These are phyloP conservation scores for Ophiostoma quercus DNA, from an alignment of 2,329 filamentous ascomycete genomes.

Conservation along the genomic window DNA sequence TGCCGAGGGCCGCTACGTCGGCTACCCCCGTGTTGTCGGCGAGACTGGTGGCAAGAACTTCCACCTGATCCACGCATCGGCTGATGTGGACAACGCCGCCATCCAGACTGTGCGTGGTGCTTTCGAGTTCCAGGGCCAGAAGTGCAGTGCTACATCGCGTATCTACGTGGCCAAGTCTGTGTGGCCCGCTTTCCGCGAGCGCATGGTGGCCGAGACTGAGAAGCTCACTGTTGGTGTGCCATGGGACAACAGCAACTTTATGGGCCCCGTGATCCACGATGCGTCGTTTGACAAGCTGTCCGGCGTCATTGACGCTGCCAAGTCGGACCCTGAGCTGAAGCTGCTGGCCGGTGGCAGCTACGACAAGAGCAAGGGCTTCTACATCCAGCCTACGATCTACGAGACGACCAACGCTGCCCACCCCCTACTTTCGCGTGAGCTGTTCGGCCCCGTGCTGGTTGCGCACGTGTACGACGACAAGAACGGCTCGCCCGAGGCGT, in stretches of 20 bases:
- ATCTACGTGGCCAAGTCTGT: constrained; percentile 51
- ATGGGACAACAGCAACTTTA: constrained; percentile 36
- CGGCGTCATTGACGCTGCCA: constrained; percentile 42
- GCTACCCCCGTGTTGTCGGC: constrained; percentile 57
- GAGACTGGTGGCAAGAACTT: constrained; percentile 53
- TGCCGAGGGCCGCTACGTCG: constrained; percentile 72
- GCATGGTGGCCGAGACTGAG: constrained; percentile 36
- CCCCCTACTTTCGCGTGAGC: constrained; percentile 42
- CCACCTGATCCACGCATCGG: constrained; percentile 45
- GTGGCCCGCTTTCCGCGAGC: constrained; percentile 39
- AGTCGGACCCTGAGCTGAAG: constrained; percentile 40
- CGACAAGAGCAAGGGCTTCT: constrained; percentile 42
- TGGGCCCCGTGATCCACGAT: constrained; percentile 48
- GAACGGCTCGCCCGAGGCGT: constrained; percentile 39
- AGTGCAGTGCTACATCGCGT: constrained; percentile 47
- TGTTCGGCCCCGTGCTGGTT: constrained; percentile 46
- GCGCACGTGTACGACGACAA: constrained; percentile 46
- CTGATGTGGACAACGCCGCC: constrained; percentile 43
- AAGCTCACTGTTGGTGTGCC: constrained; percentile 34
- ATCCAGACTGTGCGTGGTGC: constrained; percentile 44
- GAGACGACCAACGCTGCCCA: constrained; percentile 39
- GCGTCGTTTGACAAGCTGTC: constrained; percentile 43
- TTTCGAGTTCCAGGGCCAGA: constrained; percentile 49
- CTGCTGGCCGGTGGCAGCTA: constrained; percentile 43
- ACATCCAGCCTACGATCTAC: constrained; percentile 45